Evolutionary conservation across 1,284 basidiomycete genomes (phyloP), one percentile per base, ranked within the genome.

Genomic region (Sanghuangporus sanghuang): DNA sequence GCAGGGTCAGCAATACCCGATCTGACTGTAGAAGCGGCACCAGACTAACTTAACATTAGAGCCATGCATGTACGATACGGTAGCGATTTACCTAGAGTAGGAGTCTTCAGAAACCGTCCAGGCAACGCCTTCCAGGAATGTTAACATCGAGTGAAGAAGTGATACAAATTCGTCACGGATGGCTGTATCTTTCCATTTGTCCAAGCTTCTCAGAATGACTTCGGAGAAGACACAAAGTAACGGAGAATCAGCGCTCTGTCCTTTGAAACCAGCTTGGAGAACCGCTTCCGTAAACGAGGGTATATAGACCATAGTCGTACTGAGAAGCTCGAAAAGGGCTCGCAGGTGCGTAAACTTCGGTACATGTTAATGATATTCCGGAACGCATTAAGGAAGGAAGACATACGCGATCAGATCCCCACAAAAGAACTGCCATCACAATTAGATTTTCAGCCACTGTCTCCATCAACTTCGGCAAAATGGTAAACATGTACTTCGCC

Each of bases 301-400:
- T 42, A 88, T 69, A 23, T 78, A 77, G 44, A 81, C 76, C 21
- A 75, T 73, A 35, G 87, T 72, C 23, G 75, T 71, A 16, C 76
- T 73, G 55, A 87, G 69, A 56, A 90, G 72, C 68, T 82, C 79
- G 23, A 89, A 73, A 35, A 87, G 69, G n/a, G 81, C 77, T 2
- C 77, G 73, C 52, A 88, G 68, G 11, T 79, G 76, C 50, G 69
- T 50, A 36, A 81, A 70, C 86, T 87, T 54, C 42, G 48, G 40
- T 38, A 38, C 42, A 32, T 44, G 32, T 23, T 40, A n/a, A 44
- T 18, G 55, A 36, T 38, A 44, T 8, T 55, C 32, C 8, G 14
- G 14, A 32, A 53, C 16, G 32, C 39, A 11, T 16, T 5, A 36
- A 38, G 39, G 18, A 21, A 38, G 39, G n/a, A 36, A 38, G 40